Conservation (phyloP, 2,329 filamentous ascomycete genomes). For the Neonectria punicea region DNA sequence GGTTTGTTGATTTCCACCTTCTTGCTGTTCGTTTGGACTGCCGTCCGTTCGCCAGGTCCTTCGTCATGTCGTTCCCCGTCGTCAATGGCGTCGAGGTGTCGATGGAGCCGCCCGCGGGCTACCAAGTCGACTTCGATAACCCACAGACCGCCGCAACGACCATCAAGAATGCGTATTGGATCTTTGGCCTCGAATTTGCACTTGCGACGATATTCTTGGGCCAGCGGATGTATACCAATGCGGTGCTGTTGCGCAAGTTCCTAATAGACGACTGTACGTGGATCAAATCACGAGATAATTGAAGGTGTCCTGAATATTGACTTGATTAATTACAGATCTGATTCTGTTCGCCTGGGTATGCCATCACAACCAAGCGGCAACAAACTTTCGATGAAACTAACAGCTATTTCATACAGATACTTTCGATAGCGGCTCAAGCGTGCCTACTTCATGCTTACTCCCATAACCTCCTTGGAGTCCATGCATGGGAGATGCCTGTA, state of each 20-base stretch:
- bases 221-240: slow-evolving; percentile 43
- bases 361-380: background rate
- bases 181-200: slow-evolving; percentile 36
- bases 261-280: slow-evolving; percentile 26
- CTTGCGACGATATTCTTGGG: slow-evolving; percentile 31
- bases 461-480: slow-evolving; percentile 29
- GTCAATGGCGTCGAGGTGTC: slow-evolving; percentile 40
- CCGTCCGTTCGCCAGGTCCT: background rate
- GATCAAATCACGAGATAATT: background rate
- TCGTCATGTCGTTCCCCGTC: slow-evolving; percentile 28
- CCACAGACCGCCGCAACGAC: slow-evolving; percentile 32
- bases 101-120: slow-evolving; percentile 41
- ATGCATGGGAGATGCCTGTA: slow-evolving; percentile 38
- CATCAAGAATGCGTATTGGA: slow-evolving; percentile 31
- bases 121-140: slow-evolving; percentile 45
- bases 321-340: background rate
- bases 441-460: slow-evolving; percentile 12
- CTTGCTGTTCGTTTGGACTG: background rate
- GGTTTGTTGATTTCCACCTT: background rate
- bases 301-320: background rate
- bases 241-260: slow-evolving; percentile 20
- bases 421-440: slow-evolving; percentile 10
- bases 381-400: background rate
- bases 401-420: background rate
- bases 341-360: slow-evolving; percentile 16